A percentile compares a stretch with the other conserved stretches of the same genome.
Conservation (phyloP, 352 stramenopile genomes). For the Globisporangium acanthophoron region DNA sequence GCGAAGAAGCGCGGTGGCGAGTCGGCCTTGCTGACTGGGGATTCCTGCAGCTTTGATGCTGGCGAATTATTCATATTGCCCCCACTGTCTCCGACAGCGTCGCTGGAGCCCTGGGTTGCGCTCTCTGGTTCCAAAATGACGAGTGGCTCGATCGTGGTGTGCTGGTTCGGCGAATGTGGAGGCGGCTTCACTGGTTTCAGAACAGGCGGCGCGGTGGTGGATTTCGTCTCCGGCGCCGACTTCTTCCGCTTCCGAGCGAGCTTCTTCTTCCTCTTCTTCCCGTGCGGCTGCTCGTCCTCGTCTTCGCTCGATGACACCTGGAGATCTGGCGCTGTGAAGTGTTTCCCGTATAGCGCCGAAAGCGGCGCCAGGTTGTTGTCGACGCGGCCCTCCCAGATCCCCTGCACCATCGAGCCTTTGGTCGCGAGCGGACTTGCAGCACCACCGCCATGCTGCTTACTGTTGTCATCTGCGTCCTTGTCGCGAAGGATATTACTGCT, state of each 20-base stretch:
- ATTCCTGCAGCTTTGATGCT: neutral
- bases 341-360: neutral
- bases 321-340: neutral
- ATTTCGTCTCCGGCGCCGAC: neutral
- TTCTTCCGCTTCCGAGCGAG: constrained; percentile 9
- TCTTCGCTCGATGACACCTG: constrained; percentile 14
- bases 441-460: neutral
- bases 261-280: constrained; percentile 2
- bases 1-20: constrained; percentile 16
- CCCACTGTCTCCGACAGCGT: neutral
- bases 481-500: neutral
- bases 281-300: constrained; percentile 1
- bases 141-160: neutral
- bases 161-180: neutral
- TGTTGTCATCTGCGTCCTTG: neutral
- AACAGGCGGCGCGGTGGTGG: neutral
- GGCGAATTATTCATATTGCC: neutral
- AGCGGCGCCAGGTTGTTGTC: constrained; percentile 12
- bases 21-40: constrained; percentile 5
- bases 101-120: no score
- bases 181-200: constrained; percentile 10
- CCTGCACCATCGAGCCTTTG: constrained; percentile 4
- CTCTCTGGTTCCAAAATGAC: neutral
- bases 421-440: no score
- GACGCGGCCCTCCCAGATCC: constrained; percentile 5